Base-by-base conservation (phyloP, 371 early-diverging fungal genomes). In the Nematocida ausubeli region DNA sequence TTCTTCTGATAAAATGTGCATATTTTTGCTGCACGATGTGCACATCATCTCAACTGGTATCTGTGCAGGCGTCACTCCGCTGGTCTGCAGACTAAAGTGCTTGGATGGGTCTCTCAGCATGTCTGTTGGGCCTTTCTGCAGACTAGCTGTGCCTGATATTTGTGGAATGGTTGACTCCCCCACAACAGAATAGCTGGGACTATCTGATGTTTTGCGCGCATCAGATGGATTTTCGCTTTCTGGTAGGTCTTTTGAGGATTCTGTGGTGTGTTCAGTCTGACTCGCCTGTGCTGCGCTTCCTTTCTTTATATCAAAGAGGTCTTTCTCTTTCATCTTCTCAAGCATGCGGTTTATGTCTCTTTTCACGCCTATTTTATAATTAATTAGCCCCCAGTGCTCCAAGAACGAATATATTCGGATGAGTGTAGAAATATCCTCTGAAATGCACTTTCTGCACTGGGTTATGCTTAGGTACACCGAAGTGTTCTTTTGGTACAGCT, bases 341-440 rank as follows among this genome's bases (percentile, higher is more conserved):
- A 70, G 39, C 54, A 80, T 57, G n/a, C 12, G 26, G 6, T n/a
- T 14, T 5, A 68, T 3, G 34, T 57, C 75, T 62, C 71, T 81
- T 44, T 66, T 66, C 19, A 82, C 82, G 16, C 67, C 81, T 35
- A 75, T 54, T 35, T 81, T 65, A 83, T 92, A 93, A 86, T 97
- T 97, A 82, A 97, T 93, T 47, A 97, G 87, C 1, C 96, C 96
- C 98, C 98, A 97, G 84, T 95, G 95, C 85, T 97, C 96, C 57
- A 95, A 85, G 82, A 97, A 95, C 4, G 95, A 92, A 86, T 95
- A 95, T 0, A 97, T 93, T 32, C 94, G 88, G 84, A 95, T 92
- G 72, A 97, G 92, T 16, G 93, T 91, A 82, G 94, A 93, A 2
- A 97, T 94, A 87, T 96, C 98, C 37, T 95, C 95, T 0, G 94